phyloP scores from a whole-genome alignment of 768 basidiomycete genomes.

The Dioszegia aurantiaca region DNA sequence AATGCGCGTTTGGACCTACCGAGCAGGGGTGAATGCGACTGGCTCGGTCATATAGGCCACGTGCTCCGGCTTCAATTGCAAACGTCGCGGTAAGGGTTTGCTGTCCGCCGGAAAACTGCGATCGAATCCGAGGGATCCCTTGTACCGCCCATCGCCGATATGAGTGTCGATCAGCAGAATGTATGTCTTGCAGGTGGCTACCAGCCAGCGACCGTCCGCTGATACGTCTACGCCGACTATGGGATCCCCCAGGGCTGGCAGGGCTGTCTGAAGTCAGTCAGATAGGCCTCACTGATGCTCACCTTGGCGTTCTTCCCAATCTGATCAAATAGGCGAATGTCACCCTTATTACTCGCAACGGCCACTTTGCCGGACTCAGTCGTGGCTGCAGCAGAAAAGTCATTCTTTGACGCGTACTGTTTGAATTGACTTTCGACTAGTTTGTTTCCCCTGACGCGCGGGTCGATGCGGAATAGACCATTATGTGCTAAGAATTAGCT shows the following conservation, averaged over 20 bases:
- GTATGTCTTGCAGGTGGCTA: slow-evolving; percentile 93
- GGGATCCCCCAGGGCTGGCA: slow-evolving; percentile 91
- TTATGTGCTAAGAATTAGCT: slow-evolving; percentile 66
- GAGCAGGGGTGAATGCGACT: slow-evolving; percentile 87
- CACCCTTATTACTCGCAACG: slow-evolving; percentile 93
- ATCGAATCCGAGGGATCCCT: slow-evolving; percentile 82
- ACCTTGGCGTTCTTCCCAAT: slow-evolving; percentile 96
- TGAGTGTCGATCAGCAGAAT: slow-evolving; percentile 89
- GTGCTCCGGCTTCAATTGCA: slow-evolving; percentile 86
- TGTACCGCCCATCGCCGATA: slow-evolving; percentile 84
- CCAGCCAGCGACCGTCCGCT: slow-evolving; percentile 87
- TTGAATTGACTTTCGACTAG: slow-evolving; percentile 93
- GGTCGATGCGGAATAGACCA: slow-evolving; percentile 95
- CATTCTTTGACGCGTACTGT: slow-evolving; percentile 91
- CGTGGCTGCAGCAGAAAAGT: slow-evolving; percentile 87
- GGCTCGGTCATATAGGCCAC: slow-evolving; percentile 88
- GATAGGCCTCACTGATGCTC: neutral
- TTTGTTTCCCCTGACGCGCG: slow-evolving; percentile 85
- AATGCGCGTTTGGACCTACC: slow-evolving; percentile 61
- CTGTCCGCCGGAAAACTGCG: slow-evolving; percentile 89
- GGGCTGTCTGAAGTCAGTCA: slow-evolving; percentile 61
- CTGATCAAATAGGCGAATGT: slow-evolving; percentile 88
- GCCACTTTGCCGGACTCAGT: slow-evolving; percentile 83
- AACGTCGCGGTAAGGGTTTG: slow-evolving; percentile 83
- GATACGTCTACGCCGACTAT: slow-evolving; percentile 93